A percentile compares a stretch with the other conserved stretches of the same genome.
phyloP scores from a whole-genome alignment of 1,284 basidiomycete species.

The Coniferiporia weirii region DNA sequence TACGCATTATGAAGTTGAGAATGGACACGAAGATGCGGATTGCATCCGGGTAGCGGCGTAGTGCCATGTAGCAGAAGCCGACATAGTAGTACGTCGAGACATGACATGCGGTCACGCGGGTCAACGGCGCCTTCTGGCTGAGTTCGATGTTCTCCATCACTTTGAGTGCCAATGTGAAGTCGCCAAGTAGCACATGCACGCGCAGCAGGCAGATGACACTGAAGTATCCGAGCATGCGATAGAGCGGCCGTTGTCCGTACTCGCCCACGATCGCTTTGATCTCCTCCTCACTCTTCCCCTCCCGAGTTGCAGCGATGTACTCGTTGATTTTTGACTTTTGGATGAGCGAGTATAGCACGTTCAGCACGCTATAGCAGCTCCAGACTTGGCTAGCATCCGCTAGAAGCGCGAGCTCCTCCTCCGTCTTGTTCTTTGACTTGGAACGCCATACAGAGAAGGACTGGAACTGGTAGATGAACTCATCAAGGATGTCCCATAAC shows the following conservation, averaged over 20 bases:
- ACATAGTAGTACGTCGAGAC: constrained; percentile 95
- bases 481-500: constrained; percentile 99
- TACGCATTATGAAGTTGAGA: constrained; percentile 89
- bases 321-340: constrained; percentile 97
- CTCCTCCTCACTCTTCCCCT: constrained; percentile 78
- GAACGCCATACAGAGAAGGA: constrained; percentile 91
- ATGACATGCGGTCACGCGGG: constrained; percentile 90
- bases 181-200: constrained; percentile 93
- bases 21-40: constrained; percentile 91
- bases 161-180: constrained; percentile 93
- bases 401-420: constrained; percentile 83
- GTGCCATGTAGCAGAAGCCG: constrained; percentile 94
- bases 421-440: constrained; percentile 79
- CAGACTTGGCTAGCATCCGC: constrained; percentile 83
- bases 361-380: constrained; percentile 96
- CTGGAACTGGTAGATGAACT: constrained; percentile 99
- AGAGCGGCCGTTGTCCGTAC: constrained; percentile 86
- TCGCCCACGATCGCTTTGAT: constrained; percentile 88
- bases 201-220: constrained; percentile 92
- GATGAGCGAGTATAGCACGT: constrained; percentile 96
- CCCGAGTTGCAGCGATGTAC: constrained; percentile 78
- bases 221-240: constrained; percentile 97
- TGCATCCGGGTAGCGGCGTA: constrained; percentile 91
- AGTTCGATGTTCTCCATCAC: constrained; percentile 93
- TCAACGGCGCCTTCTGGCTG: constrained; percentile 82